Evolutionary conservation across 352 stramenopile genomes (phyloP).

Genomic region (Peronospora belbahrii): DNA sequence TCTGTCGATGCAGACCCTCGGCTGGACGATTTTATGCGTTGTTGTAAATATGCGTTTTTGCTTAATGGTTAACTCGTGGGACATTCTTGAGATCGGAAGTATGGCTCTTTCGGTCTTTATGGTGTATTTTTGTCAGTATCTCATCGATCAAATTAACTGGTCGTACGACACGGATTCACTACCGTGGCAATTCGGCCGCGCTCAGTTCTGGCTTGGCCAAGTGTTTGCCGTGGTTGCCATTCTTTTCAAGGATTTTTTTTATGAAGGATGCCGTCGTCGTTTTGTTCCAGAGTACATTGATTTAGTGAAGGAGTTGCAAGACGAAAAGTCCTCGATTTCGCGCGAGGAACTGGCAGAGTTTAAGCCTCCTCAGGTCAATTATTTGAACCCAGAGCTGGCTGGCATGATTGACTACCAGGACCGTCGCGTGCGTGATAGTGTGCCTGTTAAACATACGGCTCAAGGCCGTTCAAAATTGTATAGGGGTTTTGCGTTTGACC

Average conservation of each 20-base stretch:
- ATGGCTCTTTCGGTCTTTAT: constrained; percentile 48
- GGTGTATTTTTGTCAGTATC: constrained; percentile 62
- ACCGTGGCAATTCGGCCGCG: constrained; percentile 60
- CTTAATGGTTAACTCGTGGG: constrained; percentile 78
- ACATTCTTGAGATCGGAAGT: constrained; percentile 45
- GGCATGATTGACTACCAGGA: constrained; percentile 77
- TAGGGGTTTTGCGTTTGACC: constrained; percentile 79
- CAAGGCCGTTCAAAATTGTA: constrained; percentile 42
- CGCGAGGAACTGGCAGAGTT: constrained; percentile 40
- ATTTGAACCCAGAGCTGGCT: constrained; percentile 54
- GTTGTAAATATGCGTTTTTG: constrained; percentile 73
- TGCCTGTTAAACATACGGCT: constrained; percentile 36
- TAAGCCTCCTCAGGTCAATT: constrained; percentile 44
- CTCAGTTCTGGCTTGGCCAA: constrained; percentile 70
- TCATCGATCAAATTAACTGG: constrained; percentile 62
- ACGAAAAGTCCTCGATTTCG: constrained; percentile 24
- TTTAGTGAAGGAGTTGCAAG: constrained; percentile 51
- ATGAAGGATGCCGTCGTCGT: constrained; percentile 51
- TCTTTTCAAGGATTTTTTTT: constrained; percentile 63
- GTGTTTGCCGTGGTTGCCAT: constrained; percentile 60
- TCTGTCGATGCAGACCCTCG: constrained; percentile 53
- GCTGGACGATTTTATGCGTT: constrained; percentile 72
- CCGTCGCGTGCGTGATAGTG: constrained; percentile 49
- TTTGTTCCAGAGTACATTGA: constrained; percentile 68
- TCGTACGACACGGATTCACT: constrained; percentile 73